Percentiles rank a stretch among this genome's conserved stretches.
phyloP scores from a whole-genome alignment of 2,329 filamentous ascomycete species.

The Blumeria graminis region DNA sequence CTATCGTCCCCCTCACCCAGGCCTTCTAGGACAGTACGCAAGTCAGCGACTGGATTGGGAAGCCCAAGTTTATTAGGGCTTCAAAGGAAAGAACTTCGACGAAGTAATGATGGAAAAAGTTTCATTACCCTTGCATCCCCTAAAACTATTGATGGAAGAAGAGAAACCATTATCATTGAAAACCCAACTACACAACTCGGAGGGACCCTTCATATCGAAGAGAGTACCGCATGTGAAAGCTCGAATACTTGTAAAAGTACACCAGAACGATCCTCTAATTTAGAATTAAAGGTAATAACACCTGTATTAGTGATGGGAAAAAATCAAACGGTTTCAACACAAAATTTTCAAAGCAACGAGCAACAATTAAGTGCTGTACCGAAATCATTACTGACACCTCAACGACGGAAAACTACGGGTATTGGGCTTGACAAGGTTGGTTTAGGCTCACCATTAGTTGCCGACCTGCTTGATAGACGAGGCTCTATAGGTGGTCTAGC shows the following conservation, averaged over 20 bases:
- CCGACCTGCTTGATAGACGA: slow-evolving; percentile 45
- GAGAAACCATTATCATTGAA: slow-evolving; percentile 18
- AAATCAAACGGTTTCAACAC: slow-evolving; percentile 17
- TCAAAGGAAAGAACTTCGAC: slow-evolving; percentile 23
- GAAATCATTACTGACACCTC: slow-evolving; percentile 37
- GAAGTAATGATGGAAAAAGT: slow-evolving; percentile 21
- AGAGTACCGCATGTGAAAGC: no score
- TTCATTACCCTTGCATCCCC: slow-evolving; percentile 19
- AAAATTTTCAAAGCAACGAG: slow-evolving; percentile 29
- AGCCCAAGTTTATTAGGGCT: slow-evolving; percentile 32
- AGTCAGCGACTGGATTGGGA: slow-evolving; percentile 17
- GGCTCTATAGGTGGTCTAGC: slow-evolving; percentile 46
- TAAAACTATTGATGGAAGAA: slow-evolving; percentile 10
- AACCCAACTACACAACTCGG: slow-evolving; percentile 20
- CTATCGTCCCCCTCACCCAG: no score
- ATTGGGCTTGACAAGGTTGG: slow-evolving; percentile 45
- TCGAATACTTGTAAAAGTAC: background rate
- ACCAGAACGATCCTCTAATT: slow-evolving; percentile 21
- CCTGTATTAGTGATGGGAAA: slow-evolving; percentile 15
- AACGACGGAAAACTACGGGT: slow-evolving; percentile 35
- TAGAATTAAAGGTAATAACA: slow-evolving; percentile 17
- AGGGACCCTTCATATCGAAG: no score
- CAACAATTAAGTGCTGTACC: slow-evolving; percentile 34
- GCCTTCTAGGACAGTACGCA: no score
- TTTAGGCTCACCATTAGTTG: slow-evolving; percentile 50